phyloP scores from a whole-genome alignment of 352 stramenopile genomes.

The Elongisporangium anandrum region DNA sequence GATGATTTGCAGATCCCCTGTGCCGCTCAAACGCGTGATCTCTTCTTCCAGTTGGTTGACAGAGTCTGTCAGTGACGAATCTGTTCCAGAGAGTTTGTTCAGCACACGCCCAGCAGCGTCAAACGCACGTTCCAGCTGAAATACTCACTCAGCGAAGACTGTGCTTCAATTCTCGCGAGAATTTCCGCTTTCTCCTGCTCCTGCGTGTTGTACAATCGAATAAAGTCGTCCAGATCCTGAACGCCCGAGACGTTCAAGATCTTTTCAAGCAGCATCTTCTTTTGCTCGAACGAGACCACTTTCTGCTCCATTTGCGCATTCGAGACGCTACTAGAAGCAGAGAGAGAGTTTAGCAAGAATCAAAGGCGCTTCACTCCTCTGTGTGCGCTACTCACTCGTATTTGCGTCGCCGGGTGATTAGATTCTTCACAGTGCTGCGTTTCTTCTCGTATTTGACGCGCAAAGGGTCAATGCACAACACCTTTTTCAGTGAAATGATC shows the following conservation, averaged over 20 bases:
- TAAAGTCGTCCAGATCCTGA: slow-evolving; percentile 57
- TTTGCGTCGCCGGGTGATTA: neutral
- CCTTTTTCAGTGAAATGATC: neutral
- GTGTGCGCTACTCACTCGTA: neutral
- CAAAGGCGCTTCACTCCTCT: too few species aligned
- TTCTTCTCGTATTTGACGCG: neutral
- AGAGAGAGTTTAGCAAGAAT: too few species aligned
- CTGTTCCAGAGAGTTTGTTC: slow-evolving; percentile 9
- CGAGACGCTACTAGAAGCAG: slow-evolving; percentile 5
- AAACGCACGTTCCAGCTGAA: neutral
- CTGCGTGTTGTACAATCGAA: slow-evolving; percentile 56
- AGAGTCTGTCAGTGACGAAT: slow-evolving; percentile 35
- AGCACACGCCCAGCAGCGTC: neutral
- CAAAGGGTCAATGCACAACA: neutral
- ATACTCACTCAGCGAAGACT: slow-evolving; percentile 40
- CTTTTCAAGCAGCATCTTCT: slow-evolving; percentile 54
- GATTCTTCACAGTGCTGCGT: neutral
- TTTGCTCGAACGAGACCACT: slow-evolving; percentile 65
- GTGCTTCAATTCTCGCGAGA: slow-evolving; percentile 46
- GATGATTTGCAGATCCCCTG: slow-evolving; percentile 30
- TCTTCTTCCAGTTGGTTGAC: slow-evolving; percentile 50
- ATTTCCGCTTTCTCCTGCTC: slow-evolving; percentile 43
- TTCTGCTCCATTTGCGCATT: slow-evolving; percentile 64
- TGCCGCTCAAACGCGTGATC: slow-evolving; percentile 44
- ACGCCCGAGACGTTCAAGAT: slow-evolving; percentile 47